Evolutionary conservation across 2,329 filamentous ascomycete genomes (phyloP).

Genomic region (Fusarium staphyleae): DNA sequence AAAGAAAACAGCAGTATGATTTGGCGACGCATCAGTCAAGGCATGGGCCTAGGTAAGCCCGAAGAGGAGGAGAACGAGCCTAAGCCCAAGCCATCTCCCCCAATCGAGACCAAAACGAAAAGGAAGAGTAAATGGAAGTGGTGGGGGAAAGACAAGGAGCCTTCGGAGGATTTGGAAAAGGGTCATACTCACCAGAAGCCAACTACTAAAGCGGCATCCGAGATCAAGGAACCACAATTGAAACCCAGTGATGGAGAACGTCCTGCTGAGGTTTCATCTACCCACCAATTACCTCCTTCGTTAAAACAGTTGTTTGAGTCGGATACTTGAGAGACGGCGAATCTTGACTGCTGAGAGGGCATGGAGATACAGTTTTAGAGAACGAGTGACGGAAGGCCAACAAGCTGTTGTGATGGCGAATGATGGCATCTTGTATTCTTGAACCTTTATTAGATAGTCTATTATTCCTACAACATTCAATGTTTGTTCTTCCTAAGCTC

Average conservation of each 20-base stretch:
- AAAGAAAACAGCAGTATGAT: not conserved
- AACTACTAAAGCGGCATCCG: not conserved
- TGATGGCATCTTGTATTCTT: not conserved
- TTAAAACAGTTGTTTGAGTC: constrained; percentile 13
- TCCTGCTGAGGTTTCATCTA: not conserved
- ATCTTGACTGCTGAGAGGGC: not conserved
- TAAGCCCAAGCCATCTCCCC: not conserved
- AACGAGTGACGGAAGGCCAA: not conserved
- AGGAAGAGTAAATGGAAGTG: constrained; percentile 25
- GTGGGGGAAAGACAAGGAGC: constrained; percentile 13
- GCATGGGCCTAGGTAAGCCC: constrained; percentile 9
- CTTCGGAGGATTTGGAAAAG: not conserved
- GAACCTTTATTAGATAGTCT: not conserved
- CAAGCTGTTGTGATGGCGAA: not conserved
- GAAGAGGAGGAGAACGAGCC: constrained; percentile 1
- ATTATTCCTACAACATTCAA: not conserved
- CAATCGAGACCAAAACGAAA: not conserved
- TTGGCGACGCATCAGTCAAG: constrained; percentile 14
- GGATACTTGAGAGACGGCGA: not conserved
- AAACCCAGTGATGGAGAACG: constrained; percentile 4
- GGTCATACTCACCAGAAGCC: not conserved
- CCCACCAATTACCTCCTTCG: not conserved
- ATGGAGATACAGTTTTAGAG: not conserved
- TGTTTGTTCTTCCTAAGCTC: not conserved
- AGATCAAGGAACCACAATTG: not conserved